These are phyloP conservation scores for Fusarium verticillioides DNA, from an alignment of 2,329 filamentous ascomycete genomes.

Conservation along the genomic window DNA sequence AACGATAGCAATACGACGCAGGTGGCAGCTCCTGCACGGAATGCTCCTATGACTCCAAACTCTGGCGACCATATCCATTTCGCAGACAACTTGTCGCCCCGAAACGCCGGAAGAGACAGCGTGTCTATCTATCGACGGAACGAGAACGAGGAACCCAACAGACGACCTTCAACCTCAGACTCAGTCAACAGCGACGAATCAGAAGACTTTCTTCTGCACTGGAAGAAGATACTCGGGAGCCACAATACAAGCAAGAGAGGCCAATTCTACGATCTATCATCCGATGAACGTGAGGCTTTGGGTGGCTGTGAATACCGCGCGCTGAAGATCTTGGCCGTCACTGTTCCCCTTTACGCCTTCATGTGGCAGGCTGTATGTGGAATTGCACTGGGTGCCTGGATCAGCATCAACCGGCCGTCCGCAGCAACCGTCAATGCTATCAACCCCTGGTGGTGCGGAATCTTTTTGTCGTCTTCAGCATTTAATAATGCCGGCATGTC, in stretches of 20 bases:
- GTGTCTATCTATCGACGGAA: conserved; percentile 38
- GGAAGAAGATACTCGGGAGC: conserved; percentile 50
- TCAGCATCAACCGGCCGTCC: conserved; percentile 61
- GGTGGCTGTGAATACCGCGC: conserved; percentile 74
- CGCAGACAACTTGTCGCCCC: conserved; percentile 8
- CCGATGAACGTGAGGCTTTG: conserved; percentile 65
- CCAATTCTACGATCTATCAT: conserved; percentile 64
- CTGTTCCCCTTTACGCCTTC: conserved; percentile 70
- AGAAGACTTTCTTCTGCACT: conserved; percentile 45
- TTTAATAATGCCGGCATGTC: conserved; percentile 81
- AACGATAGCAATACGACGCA: conserved; percentile 39
- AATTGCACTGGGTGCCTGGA: conserved; percentile 71
- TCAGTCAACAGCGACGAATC: conserved; percentile 40
- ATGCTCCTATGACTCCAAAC: conserved; percentile 20
- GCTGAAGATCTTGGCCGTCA: conserved; percentile 65
- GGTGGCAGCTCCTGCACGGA: conserved; percentile 24
- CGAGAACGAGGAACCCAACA: conserved; percentile 9
- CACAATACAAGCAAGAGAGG: conserved; percentile 61
- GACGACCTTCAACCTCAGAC: conserved; percentile 34
- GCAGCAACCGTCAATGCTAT: conserved; percentile 65
- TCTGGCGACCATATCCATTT: conserved; percentile 39
- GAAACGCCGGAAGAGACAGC: conserved; percentile 9
- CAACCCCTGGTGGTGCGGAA: conserved; percentile 75
- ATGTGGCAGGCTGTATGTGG: conserved; percentile 69
- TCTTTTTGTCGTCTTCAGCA: conserved; percentile 74